A percentile compares a stretch with the other conserved stretches of the same genome.
phyloP scores from a whole-genome alignment of 768 basidiomycete species.

The Rhodotorula taiwanensis region DNA sequence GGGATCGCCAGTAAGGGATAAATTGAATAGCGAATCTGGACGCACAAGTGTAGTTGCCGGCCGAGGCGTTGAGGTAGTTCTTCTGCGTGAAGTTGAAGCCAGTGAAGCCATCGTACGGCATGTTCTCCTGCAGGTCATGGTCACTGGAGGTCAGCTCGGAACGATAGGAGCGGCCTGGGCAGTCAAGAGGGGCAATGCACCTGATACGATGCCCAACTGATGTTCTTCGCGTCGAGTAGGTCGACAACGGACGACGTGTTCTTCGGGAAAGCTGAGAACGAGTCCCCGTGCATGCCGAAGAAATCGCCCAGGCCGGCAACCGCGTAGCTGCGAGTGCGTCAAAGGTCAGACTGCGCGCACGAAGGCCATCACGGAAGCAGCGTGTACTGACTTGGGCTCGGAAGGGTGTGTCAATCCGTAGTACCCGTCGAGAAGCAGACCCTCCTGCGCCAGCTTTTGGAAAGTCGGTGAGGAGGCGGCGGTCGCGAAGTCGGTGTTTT shows the following conservation, averaged over 20 bases:
- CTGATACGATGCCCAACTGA: slow-evolving; percentile 55
- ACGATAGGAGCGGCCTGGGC: no score
- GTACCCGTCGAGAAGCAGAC: not conserved
- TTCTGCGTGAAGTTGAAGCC: slow-evolving; percentile 44
- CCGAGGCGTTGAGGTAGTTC: slow-evolving; percentile 47
- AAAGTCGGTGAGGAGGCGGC: not conserved
- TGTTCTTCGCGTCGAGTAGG: slow-evolving; percentile 54
- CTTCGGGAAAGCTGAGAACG: slow-evolving; percentile 42
- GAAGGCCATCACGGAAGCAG: no score
- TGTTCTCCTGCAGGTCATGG: slow-evolving; percentile 24
- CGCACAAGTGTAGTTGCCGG: slow-evolving; percentile 49
- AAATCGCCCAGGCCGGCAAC: not conserved
- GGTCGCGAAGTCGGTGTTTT: not conserved
- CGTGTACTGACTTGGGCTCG: not conserved
- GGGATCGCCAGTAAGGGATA: no score
- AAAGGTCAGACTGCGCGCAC: no score
- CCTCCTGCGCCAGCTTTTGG: not conserved
- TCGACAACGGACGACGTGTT: slow-evolving; percentile 59
- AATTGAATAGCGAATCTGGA: no score
- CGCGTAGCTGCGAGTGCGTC: not conserved
- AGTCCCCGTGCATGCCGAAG: not conserved
- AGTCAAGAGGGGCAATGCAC: no score
- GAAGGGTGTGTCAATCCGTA: not conserved
- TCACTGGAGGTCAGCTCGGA: no score
- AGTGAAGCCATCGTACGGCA: slow-evolving; percentile 33